A percentile compares a stretch with the other conserved stretches of the same genome.
Evolutionary conservation across 2,329 filamentous ascomycete species (phyloP).

Genomic region (Myotisia sp.): DNA sequence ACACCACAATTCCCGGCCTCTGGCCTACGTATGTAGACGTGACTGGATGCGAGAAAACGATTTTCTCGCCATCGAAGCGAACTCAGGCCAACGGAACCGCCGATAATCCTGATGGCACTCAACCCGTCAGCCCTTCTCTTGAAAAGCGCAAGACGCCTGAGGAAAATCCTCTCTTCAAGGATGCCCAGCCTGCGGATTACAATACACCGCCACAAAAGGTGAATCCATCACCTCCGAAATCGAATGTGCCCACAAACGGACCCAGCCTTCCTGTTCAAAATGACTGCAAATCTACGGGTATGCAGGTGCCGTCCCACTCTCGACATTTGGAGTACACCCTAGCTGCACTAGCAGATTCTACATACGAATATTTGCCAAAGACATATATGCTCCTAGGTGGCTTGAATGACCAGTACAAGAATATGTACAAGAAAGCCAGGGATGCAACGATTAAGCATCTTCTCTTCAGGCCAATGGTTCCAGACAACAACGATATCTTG

Average conservation of each 20-base stretch:
- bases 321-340: too few species aligned
- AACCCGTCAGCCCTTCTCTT: neutral
- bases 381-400: conserved; percentile 67
- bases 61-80: conserved; percentile 5
- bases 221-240: too few species aligned
- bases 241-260: too few species aligned
- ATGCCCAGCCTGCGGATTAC: conserved; percentile 19
- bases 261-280: too few species aligned
- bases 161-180: conserved; percentile 12
- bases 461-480: conserved; percentile 63
- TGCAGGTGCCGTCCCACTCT: too few species aligned
- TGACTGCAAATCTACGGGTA: too few species aligned
- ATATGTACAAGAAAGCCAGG: conserved; percentile 55
- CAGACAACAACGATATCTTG: conserved; percentile 52
- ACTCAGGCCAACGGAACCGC: conserved; percentile 1
- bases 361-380: conserved; percentile 47
- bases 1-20: conserved; percentile 26
- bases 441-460: conserved; percentile 57
- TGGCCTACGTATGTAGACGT: conserved; percentile 50
- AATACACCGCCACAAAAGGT: conserved; percentile 7
- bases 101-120: conserved; percentile 1
- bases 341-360: conserved; percentile 43
- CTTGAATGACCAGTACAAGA: conserved; percentile 46
- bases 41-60: conserved; percentile 57
- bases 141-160: neutral